These are phyloP conservation scores for Elymus sibiricus DNA, from an alignment of 176 grass and related monocot genomes.

Conservation along the genomic window DNA sequence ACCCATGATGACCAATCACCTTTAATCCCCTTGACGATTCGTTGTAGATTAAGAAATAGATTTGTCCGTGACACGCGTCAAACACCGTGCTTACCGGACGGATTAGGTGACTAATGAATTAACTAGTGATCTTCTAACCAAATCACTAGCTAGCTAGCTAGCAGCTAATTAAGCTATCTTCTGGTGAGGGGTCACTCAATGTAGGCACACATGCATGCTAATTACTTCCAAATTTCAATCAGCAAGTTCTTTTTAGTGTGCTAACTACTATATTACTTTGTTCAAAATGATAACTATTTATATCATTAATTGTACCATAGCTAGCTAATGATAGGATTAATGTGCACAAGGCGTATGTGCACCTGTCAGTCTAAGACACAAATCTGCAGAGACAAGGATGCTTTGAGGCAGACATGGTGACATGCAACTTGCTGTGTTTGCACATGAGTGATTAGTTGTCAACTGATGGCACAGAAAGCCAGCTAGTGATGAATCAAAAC, in stretches of 20 bases:
- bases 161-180: background rate
- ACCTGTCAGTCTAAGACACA: background rate
- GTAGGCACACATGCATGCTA: background rate
- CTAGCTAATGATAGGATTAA: background rate
- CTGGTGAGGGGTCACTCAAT: conserved; percentile 10
- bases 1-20: background rate
- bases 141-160: background rate
- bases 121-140: background rate
- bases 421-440: background rate
- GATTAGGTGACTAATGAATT: conserved; percentile 5
- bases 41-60: conserved; percentile 3
- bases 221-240: background rate
- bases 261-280: background rate
- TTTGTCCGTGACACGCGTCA: background rate
- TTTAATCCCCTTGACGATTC: background rate
- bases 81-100: background rate
- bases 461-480: conserved; percentile 18
- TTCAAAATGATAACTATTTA: background rate
- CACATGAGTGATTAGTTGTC: background rate
- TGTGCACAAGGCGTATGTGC: background rate
- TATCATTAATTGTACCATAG: background rate
- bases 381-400: background rate
- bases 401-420: background rate
- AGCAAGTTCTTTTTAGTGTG: background rate
- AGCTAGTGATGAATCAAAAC: conserved; percentile 7